Evolutionary conservation across 495 filamentous ascomycete genomes (phyloP), one percentile per base, ranked within the genome.

Genomic region (Clavariopsis aquatica): DNA sequence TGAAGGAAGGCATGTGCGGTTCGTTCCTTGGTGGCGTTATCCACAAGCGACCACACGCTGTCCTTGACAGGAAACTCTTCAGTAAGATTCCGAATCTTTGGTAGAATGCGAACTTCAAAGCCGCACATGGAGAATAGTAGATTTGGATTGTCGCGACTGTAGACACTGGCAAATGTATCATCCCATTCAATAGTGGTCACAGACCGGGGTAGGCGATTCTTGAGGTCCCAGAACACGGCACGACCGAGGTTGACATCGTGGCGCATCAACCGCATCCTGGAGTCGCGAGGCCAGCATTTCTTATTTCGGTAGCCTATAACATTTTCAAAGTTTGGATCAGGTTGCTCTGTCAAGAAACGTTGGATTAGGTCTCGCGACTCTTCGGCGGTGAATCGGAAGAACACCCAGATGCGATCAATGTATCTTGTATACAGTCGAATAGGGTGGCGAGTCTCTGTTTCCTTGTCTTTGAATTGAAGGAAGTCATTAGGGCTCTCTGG

Each of bases 121-220:
- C 95, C 95, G 69, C 86, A 92, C 95, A 99, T 99, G 1, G 93
- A 95, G 81, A 95, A 99, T 17, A 99, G 80, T 24, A 99, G 77
- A 70, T 99, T 99, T 6, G 95, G 95, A 70, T 99, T 99, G 78
- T 99, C 94, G 69, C 91, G 86, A 78, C 93, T 97, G 79, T 99
- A 99, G 15, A 99, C 95, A 65, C 93, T 97, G n/a, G 92, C 87
- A 71, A 99, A 99, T 0, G 93, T 98, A 74, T 99, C 95, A 73
- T 98, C 95, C 95, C 95, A 99, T 60, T 99, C 95, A 62, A 98
- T 94, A 0, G 95, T 98, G 0, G 95, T 98, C 45, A 99, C 86
- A 23, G 92, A 96, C 62, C 95, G 83, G 17, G 95, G 95, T 49
- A 99, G 81, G 17, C 95, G 83, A 76, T 99, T 98, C 83, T 99